Base-by-base conservation (phyloP, 2,329 filamentous ascomycete species). In the Clarireedia hainanense region DNA sequence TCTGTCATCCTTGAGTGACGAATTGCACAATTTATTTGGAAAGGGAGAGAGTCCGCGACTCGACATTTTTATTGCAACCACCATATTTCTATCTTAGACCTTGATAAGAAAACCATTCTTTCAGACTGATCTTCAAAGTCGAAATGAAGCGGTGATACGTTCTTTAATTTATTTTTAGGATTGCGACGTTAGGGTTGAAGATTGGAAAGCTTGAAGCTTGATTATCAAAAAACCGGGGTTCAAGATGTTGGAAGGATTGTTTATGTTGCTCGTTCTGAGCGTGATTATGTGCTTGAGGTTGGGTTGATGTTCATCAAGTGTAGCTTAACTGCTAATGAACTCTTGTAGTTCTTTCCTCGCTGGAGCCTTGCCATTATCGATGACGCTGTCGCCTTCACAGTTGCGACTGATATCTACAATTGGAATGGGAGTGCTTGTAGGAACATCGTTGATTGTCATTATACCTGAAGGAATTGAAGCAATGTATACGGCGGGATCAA, bases 391-490 rank as follows among this genome's bases (percentile, higher is more conserved):
- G 30, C 84, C 88, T 58, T 89, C 90, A 45, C 90, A 96, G 71
- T 76, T 97, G 56, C 86, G 92, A 68, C 76, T 96, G 50, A 88
- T 97, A 69, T 95, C 92, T 23, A 91, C 91, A 56, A 82, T 97
- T 69, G 94, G 94, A 52, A 90, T 96, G 71, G 94, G 94, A 46
- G 88, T 99, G 51, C 77, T 99, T 7, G 91, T 99, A 15, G 94
- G 94, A 37, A 97, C 94, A 27, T 92, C 92, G 1, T 80, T 99
- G 61, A 92, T 97, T 61, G 91, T 99, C 34, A 97, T 99, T 68
- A 96, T 99, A 66, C 94, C 94, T 0, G 94, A 99, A 72, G 94
- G 94, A 39, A 86, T 97, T 58, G 91, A 96, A 69, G 92, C 94
- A 3, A 80, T 96, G 56, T 89, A 94, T 64, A 84, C 78, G 14